Conservation (phyloP, 768 basidiomycete genomes). For the Hirschioporus abietinus region DNA sequence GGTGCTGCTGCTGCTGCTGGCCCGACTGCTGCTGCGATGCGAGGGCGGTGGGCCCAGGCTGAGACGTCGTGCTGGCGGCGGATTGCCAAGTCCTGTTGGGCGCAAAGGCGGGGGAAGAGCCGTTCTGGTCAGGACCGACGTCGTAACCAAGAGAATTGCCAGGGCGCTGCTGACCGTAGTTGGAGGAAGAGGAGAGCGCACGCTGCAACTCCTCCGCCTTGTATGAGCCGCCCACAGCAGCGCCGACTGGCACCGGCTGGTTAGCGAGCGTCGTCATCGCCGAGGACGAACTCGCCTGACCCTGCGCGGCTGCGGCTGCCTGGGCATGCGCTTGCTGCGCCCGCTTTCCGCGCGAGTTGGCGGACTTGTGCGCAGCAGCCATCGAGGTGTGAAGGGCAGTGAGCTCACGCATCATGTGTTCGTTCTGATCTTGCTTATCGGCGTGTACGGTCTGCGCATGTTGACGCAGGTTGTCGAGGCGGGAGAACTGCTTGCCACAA, state of each 20-base stretch:
- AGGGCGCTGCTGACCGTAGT: constrained; percentile 51
- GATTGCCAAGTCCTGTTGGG: constrained; percentile 9
- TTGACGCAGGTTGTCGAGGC: constrained; percentile 94
- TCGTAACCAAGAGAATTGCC: constrained; percentile 76
- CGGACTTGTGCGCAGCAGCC: constrained; percentile 46
- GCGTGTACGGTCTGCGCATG: constrained; percentile 96
- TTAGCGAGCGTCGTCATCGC: background rate
- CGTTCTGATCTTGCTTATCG: constrained; percentile 87
- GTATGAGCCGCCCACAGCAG: constrained; percentile 16
- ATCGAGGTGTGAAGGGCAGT: constrained; percentile 79
- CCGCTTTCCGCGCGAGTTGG: constrained; percentile 34
- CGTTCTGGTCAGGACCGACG: constrained; percentile 29
- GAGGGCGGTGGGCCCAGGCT: constrained; percentile 11
- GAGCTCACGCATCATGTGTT: constrained; percentile 87
- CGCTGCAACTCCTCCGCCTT: constrained; percentile 37
- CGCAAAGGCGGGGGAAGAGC: constrained; percentile 10
- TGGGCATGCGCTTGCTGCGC: constrained; percentile 21
- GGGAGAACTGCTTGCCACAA: constrained; percentile 91
- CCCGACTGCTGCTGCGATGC: constrained; percentile 11
- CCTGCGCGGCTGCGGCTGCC: constrained; percentile 15
- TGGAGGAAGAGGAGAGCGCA: constrained; percentile 21
- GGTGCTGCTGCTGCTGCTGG: constrained; percentile 11
- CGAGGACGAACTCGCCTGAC: background rate
- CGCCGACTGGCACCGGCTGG: background rate
- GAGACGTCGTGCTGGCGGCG: constrained; percentile 12